These are phyloP conservation scores for Pyrenophora tritici-repentis DNA, from an alignment of 2,329 filamentous ascomycete genomes.

Conservation along the genomic window DNA sequence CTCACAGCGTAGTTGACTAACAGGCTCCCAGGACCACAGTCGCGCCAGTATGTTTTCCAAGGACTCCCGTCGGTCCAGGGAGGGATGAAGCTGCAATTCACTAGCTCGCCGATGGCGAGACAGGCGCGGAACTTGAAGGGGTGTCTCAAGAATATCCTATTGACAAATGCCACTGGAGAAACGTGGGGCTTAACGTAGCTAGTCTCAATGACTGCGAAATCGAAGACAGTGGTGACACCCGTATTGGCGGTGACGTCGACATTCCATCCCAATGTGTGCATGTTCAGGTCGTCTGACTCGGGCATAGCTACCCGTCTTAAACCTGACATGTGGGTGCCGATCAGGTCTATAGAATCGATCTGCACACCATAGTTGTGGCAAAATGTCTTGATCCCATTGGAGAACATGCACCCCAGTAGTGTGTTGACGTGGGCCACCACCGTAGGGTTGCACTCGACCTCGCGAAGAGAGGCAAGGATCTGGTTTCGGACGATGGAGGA, in stretches of 20 bases:
- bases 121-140: slow-evolving; percentile 62
- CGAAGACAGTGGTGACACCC: slow-evolving; percentile 63
- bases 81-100: slow-evolving; percentile 65
- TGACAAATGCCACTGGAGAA: slow-evolving; percentile 63
- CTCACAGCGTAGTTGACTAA: slow-evolving; percentile 63
- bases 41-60: slow-evolving; percentile 55
- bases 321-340: slow-evolving; percentile 64
- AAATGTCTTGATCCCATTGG: slow-evolving; percentile 58
- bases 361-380: slow-evolving; percentile 52
- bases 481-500: slow-evolving; percentile 60
- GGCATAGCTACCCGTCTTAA: slow-evolving; percentile 1
- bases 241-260: slow-evolving; percentile 60
- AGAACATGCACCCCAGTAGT: slow-evolving; percentile 62
- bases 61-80: slow-evolving; percentile 50
- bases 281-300: slow-evolving; percentile 37
- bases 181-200: slow-evolving; percentile 61
- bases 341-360: slow-evolving; percentile 56
- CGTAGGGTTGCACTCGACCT: slow-evolving; percentile 59
- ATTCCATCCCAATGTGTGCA: slow-evolving; percentile 60
- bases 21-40: slow-evolving; percentile 62
- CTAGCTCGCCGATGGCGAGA: slow-evolving; percentile 66
- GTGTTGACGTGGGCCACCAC: slow-evolving; percentile 63
- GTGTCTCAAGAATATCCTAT: slow-evolving; percentile 61
- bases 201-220: slow-evolving; percentile 63
- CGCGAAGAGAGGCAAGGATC: slow-evolving; percentile 62